Percentiles rank a stretch among this genome's conserved stretches.
Conservation (phyloP, 495 filamentous ascomycete genomes). For the Tricharina praecox region DNA sequence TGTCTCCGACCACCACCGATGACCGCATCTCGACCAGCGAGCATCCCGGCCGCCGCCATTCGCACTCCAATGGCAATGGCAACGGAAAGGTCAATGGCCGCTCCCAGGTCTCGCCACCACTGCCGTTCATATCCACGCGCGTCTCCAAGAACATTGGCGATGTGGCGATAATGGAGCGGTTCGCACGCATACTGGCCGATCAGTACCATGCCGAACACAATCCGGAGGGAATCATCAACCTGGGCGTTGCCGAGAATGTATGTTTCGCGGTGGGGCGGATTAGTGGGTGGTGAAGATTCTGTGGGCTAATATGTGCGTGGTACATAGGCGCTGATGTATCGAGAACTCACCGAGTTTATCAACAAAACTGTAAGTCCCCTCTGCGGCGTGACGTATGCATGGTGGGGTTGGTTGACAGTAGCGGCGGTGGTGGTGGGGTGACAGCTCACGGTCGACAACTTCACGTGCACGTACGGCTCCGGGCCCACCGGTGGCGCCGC, state of each 20-base stretch:
- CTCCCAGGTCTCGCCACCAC: too few relatives aligned
- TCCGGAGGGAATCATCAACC: conserved; percentile 1
- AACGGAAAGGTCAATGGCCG: too few relatives aligned
- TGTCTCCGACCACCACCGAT: too few relatives aligned
- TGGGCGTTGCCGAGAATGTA: conserved; percentile 11
- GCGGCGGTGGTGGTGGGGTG: too few relatives aligned
- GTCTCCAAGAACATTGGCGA: background rate
- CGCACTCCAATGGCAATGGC: too few relatives aligned
- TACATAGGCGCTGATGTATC: conserved; percentile 1
- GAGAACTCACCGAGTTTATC: conserved; percentile 1
- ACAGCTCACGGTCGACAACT: background rate
- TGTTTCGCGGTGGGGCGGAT: too few relatives aligned
- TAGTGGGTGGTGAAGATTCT: background rate
- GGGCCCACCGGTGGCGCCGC: conserved; percentile 5
- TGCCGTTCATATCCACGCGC: background rate
- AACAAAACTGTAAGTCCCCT: conserved; percentile 2
- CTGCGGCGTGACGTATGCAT: background rate
- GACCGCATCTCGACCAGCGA: too few relatives aligned
- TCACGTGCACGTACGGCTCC: conserved; percentile 5
- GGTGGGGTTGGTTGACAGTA: background rate
- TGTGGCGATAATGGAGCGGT: background rate
- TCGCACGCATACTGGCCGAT: background rate
- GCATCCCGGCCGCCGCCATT: too few relatives aligned
- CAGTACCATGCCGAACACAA: conserved; percentile 1
- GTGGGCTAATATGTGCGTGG: background rate